phyloP scores from a whole-genome alignment of 805 yeast genomes.

The Cyberlindnera saturnus region DNA sequence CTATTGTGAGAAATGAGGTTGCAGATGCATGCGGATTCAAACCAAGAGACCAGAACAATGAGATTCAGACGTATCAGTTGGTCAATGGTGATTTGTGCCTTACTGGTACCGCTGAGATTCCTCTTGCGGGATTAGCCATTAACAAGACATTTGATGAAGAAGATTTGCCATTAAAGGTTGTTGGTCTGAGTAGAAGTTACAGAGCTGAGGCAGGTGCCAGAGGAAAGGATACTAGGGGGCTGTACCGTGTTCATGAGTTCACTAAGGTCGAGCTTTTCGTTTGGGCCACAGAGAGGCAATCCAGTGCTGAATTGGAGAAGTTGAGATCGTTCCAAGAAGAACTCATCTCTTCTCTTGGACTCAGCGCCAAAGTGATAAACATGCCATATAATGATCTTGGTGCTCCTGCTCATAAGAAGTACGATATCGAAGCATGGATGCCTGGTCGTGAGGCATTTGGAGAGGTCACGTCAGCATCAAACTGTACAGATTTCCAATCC shows the following conservation, averaged over 20 bases:
- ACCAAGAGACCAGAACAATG: conserved; percentile 85
- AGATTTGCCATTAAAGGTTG: conserved; percentile 52
- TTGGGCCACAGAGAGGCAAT: conserved; percentile 47
- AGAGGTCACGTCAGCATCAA: conserved; percentile 85
- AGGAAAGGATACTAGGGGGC: conserved; percentile 86
- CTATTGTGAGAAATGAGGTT: conserved; percentile 72
- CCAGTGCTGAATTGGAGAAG: conserved; percentile 49
- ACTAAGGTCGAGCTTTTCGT: conserved; percentile 89
- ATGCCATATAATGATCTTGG: conserved; percentile 93
- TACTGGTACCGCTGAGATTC: conserved; percentile 94
- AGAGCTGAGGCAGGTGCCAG: conserved; percentile 98
- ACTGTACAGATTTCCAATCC: conserved; percentile 88
- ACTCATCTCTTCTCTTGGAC: conserved; percentile 60
- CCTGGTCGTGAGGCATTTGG: conserved; percentile 95
- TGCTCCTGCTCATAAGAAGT: conserved; percentile 86
- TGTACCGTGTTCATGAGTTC: conserved; percentile 94
- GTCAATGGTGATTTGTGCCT: conserved; percentile 52
- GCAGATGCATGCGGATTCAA: conserved; percentile 90
- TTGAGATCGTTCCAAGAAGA: conserved; percentile 60
- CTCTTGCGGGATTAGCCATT: conserved; percentile 75
- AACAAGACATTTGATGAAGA: conserved; percentile 38
- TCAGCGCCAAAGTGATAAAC: conserved; percentile 73
- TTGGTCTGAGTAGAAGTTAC: conserved; percentile 80
- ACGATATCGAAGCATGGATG: conserved; percentile 97
- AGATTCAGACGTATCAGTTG: conserved; percentile 75